Percentiles rank a stretch among this genome's conserved stretches.
Conservation (phyloP, 2,329 filamentous ascomycete genomes). For the Passalora sequoiae region DNA sequence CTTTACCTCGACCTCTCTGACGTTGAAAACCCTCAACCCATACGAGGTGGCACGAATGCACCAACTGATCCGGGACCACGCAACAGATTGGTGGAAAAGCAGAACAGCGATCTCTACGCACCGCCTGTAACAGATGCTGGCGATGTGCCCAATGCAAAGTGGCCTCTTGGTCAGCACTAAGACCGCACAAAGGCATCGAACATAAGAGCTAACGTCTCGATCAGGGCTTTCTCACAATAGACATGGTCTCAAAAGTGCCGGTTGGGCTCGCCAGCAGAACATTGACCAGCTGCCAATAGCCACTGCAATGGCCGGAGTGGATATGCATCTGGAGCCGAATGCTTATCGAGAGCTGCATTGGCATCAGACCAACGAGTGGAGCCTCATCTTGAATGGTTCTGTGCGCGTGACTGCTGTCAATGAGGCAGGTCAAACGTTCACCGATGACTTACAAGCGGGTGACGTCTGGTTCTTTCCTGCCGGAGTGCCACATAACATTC, state of each 20-base stretch:
- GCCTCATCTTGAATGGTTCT: conserved; percentile 29
- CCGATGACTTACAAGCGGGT: conserved; percentile 36
- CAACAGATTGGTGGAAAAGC: conserved; percentile 34
- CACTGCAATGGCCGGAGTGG: conserved; percentile 40
- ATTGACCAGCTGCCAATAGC: conserved; percentile 36
- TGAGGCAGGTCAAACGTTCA: conserved; percentile 30
- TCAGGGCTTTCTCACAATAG: conserved; percentile 36
- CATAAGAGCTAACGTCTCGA: no score
- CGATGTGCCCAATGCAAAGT: conserved; percentile 38
- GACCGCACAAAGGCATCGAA: no score
- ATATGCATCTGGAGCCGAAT: conserved; percentile 35
- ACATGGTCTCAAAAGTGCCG: conserved; percentile 37
- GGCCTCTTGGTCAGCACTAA: conserved; percentile 35
- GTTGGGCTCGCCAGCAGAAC: conserved; percentile 41
- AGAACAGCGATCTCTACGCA: conserved; percentile 39
- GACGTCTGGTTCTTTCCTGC: conserved; percentile 56
- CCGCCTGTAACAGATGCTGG: conserved; percentile 39
- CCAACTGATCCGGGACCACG: conserved; percentile 38
- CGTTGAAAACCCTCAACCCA: conserved; percentile 40
- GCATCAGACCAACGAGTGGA: conserved; percentile 34
- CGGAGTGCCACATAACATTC: conserved; percentile 33
- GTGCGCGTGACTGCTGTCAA: conserved; percentile 31
- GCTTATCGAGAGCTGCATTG: conserved; percentile 35
- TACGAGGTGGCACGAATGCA: conserved; percentile 34
- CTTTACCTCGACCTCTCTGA: conserved; percentile 37